phyloP scores from a whole-genome alignment of 768 basidiomycete species.

The Phylloporus scabripes region DNA sequence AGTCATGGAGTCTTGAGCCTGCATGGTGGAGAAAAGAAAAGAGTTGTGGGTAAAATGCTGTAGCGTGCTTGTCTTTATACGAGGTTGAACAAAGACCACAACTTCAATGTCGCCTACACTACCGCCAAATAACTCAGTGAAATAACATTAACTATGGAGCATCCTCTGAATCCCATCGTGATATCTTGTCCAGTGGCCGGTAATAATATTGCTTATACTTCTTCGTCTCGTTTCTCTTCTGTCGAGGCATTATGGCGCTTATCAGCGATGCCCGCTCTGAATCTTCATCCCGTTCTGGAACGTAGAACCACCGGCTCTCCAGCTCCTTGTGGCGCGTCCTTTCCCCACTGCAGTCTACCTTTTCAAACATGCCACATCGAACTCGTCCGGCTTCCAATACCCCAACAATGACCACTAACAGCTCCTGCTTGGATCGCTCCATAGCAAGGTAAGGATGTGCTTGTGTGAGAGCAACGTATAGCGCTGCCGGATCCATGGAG shows the following conservation, averaged over 20 bases:
- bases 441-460: slow-evolving; percentile 47
- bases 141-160: slow-evolving; percentile 26
- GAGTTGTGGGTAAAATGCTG: slow-evolving; percentile 1
- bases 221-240: slow-evolving; percentile 71
- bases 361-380: slow-evolving; percentile 62
- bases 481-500: slow-evolving; percentile 48
- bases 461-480: slow-evolving; percentile 49
- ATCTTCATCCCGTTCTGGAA: slow-evolving; percentile 66
- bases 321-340: slow-evolving; percentile 48
- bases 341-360: slow-evolving; percentile 61
- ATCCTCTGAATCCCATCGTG: slow-evolving; percentile 71
- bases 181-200: slow-evolving; percentile 64
- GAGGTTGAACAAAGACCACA: slow-evolving; percentile 13
- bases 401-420: slow-evolving; percentile 44
- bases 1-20: slow-evolving; percentile 20
- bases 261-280: slow-evolving; percentile 64
- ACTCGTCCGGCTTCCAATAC: slow-evolving; percentile 43
- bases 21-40: slow-evolving; percentile 10
- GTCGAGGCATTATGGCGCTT: slow-evolving; percentile 68
- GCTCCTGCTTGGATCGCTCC: slow-evolving; percentile 34
- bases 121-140: neutral
- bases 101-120: slow-evolving; percentile 15
- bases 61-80: slow-evolving; percentile 19
- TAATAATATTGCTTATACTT: slow-evolving; percentile 86
- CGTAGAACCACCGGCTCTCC: slow-evolving; percentile 61